Evolutionary conservation across 1,284 basidiomycete species (phyloP).

Genomic region (Heterobasidion irregulare): DNA sequence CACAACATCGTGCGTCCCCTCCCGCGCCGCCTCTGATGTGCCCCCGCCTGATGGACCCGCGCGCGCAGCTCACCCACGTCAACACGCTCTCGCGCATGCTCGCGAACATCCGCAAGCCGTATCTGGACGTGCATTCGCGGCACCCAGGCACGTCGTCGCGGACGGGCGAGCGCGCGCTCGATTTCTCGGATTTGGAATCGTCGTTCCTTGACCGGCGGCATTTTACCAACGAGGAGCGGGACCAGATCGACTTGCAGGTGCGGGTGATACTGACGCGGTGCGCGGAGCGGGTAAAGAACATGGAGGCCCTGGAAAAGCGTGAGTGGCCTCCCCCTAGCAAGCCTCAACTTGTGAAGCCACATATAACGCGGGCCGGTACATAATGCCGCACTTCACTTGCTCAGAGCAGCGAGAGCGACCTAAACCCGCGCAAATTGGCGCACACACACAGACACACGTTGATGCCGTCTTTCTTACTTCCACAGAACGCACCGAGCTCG

Average conservation of each 20-base stretch:
- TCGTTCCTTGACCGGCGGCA: conserved; percentile 63
- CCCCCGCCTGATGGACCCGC: neutral
- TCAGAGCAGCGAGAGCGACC: neutral
- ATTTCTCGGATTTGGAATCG: conserved; percentile 42
- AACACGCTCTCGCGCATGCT: conserved; percentile 64
- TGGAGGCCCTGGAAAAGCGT: conserved; percentile 84
- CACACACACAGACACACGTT: neutral
- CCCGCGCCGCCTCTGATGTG: neutral
- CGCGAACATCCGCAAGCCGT: conserved; percentile 62
- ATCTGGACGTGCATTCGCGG: conserved; percentile 67
- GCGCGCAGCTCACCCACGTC: conserved; percentile 59
- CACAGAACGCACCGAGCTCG: conserved; percentile 58
- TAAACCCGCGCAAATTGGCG: neutral
- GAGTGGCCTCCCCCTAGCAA: conserved; percentile 21
- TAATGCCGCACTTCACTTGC: neutral
- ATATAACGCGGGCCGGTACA: neutral
- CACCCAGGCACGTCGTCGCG: conserved; percentile 28
- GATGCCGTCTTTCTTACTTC: neutral
- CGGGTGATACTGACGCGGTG: conserved; percentile 76
- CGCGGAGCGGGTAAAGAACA: conserved; percentile 76
- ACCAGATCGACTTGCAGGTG: conserved; percentile 87
- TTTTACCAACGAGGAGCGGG: conserved; percentile 79
- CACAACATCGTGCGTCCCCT: conserved; percentile 51
- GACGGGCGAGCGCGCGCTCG: conserved; percentile 43
- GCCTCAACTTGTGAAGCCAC: neutral